Base-by-base conservation (phyloP, 2,329 filamentous ascomycete genomes). In the Aspergillus alliaceus region DNA sequence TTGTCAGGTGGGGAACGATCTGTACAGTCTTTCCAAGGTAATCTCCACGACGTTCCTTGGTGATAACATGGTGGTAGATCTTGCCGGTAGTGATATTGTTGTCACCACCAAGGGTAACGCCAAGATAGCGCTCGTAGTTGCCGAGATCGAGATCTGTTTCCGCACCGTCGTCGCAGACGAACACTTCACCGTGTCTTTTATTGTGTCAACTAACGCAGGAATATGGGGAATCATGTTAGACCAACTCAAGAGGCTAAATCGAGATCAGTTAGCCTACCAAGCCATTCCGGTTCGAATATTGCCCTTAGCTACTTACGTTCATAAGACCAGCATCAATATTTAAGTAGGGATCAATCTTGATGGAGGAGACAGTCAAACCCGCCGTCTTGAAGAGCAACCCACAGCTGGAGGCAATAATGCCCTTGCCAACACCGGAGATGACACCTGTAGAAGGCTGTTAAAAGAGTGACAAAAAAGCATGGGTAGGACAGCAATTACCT, bases 41-140 rank as follows among this genome's bases (percentile, higher is more conserved):
- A 72, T 95, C 88, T 54, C 86, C 87, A 60, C 79, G 77, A 63
- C 87, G 80, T 76, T 89, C 86, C 60, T 85, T 86, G 69, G 92
- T 86, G 67, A 96, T 92, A 53, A 97, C 93, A 68, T 90, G 86
- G 70, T 91, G 84, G 78, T 97, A 98, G 66, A 98, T 91, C 80
- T 98, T 97, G 71, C 95, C 95, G 6, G 93, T 96, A 3, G 95
- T 99, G 76, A 99, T 96, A 77, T 98, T 98, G 80, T 93, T 91
- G 66, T 96, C 92, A 60, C 88, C 83, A 8, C 86, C 91, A 59
- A 98, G 82, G 54, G 88, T 90, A 63, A 93, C 88, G 69, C 88
- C 88, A 54, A 96, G 86, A 72, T 96, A 96, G 42, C 88, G 84
- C 73, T 90, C 88, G 76, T 90, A 90, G 75, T 90, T 90, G 63